These are phyloP conservation scores for Talaromyces sp. DNA, from an alignment of 2,329 filamentous ascomycete genomes.

Conservation along the genomic window DNA sequence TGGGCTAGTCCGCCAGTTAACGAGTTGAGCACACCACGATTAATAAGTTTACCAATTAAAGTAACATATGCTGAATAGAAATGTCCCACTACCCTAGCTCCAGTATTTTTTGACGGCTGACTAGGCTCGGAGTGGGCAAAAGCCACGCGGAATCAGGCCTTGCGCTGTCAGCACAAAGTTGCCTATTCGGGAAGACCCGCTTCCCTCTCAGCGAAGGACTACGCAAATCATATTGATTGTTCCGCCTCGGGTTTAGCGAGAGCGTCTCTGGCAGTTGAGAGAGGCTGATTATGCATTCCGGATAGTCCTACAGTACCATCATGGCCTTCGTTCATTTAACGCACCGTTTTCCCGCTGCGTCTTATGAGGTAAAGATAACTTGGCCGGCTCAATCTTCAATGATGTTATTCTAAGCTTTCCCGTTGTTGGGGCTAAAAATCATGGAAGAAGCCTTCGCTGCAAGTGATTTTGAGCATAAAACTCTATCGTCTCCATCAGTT, in stretches of 20 bases:
- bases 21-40: neutral
- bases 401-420: neutral
- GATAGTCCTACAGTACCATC: neutral
- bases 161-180: neutral
- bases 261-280: neutral
- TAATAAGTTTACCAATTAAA: no score
- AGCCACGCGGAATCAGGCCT: neutral
- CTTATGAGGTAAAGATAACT: neutral
- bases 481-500: neutral
- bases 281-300: neutral
- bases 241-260: neutral
- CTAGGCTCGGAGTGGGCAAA: neutral
- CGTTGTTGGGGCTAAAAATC: neutral
- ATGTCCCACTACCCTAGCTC: neutral
- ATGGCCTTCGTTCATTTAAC: neutral
- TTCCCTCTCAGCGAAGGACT: neutral
- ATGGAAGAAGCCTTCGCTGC: neutral
- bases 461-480: neutral
- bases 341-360: neutral
- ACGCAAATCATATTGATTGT: no score
- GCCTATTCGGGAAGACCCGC: neutral
- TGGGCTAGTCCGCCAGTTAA: neutral
- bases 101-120: neutral
- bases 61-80: no score
- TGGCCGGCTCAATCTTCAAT: neutral